Conservation (phyloP, 1,284 basidiomycete species). For the Boletus semigastroideus region DNA sequence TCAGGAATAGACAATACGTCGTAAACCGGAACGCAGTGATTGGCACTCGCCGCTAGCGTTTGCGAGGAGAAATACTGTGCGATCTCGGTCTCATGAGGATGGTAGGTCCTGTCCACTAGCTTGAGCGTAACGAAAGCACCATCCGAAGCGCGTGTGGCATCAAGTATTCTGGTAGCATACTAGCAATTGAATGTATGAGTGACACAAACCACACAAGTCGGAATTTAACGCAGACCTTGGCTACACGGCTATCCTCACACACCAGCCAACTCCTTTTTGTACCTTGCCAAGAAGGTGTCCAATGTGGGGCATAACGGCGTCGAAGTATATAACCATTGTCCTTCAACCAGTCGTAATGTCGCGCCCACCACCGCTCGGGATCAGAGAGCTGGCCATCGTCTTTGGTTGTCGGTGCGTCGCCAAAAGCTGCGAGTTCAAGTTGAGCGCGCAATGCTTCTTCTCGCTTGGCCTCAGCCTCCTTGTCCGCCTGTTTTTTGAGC, state of each 20-base stretch:
- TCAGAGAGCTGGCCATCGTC: background rate
- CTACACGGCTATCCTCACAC: conserved; percentile 3
- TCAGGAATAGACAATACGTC: conserved; percentile 13
- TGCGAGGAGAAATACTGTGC: conserved; percentile 18
- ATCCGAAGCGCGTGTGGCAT: conserved; percentile 33
- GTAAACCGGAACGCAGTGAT: conserved; percentile 33
- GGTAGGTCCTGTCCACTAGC: conserved; percentile 7
- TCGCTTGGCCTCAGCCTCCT: no score
- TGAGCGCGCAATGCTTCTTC: background rate
- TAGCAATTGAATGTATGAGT: background rate
- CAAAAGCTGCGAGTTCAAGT: background rate
- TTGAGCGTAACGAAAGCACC: conserved; percentile 32
- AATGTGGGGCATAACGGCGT: conserved; percentile 24
- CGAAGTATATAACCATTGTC: conserved; percentile 28
- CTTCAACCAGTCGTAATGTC: conserved; percentile 20
- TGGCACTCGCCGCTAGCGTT: conserved; percentile 14
- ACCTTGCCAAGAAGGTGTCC: conserved; percentile 15
- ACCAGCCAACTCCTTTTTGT: background rate
- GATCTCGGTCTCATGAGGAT: conserved; percentile 23
- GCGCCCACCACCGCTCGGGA: background rate
- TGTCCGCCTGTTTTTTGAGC: no score
- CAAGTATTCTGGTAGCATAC: conserved; percentile 25
- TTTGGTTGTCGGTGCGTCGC: background rate
- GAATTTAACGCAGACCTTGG: background rate
- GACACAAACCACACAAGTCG: background rate